phyloP scores from a whole-genome alignment of 2,329 filamentous ascomycete species.

The Xylaria multiplex region DNA sequence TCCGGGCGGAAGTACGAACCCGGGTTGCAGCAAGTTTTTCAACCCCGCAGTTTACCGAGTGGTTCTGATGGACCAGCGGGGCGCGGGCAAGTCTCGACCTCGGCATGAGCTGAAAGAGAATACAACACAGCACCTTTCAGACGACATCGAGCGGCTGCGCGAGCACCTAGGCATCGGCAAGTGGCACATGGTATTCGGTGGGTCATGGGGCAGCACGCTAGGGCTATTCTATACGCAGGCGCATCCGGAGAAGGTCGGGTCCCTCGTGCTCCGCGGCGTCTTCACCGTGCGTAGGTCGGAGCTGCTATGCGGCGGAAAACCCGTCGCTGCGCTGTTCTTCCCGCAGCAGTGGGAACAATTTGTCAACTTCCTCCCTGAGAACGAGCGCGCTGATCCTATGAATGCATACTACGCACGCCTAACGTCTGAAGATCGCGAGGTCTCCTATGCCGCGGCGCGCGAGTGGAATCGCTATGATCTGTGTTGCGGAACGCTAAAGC shows the following conservation, averaged over 20 bases:
- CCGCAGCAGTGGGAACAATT: constrained; percentile 35
- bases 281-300: constrained; percentile 27
- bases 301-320: neutral
- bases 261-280: constrained; percentile 37
- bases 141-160: constrained; percentile 58
- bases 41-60: constrained; percentile 56
- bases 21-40: constrained; percentile 54
- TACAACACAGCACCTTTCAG: constrained; percentile 56
- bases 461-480: constrained; percentile 32
- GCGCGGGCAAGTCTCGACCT: constrained; percentile 56
- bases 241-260: constrained; percentile 52
- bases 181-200: constrained; percentile 59
- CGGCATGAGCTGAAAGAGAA: constrained; percentile 54
- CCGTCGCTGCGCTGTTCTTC: constrained; percentile 30
- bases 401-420: constrained; percentile 30
- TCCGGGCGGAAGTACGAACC: constrained; percentile 51
- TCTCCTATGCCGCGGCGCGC: neutral
- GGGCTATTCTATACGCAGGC: constrained; percentile 56
- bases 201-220: constrained; percentile 59
- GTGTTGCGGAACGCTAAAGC: constrained; percentile 17
- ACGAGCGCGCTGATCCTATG: constrained; percentile 19
- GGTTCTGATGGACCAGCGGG: constrained; percentile 59
- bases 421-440: constrained; percentile 20
- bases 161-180: constrained; percentile 54
- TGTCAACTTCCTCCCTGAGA: constrained; percentile 25